Base-by-base conservation (phyloP, 2,329 filamentous ascomycete species). In the Teratosphaeria gauchensis region DNA sequence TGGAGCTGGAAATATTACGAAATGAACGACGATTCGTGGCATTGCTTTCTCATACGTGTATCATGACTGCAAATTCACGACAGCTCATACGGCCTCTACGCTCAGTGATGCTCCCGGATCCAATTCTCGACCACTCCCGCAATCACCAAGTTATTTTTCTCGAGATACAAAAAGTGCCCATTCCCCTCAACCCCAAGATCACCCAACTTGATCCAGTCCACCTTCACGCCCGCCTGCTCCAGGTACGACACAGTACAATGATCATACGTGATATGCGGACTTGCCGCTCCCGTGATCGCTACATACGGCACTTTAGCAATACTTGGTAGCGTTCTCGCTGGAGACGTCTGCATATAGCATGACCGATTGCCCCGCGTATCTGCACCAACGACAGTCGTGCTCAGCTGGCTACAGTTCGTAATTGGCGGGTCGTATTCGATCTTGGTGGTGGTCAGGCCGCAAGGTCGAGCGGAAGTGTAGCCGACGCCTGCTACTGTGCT, bases 81-180 rank as follows among this genome's bases (percentile, higher is more conserved):
- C 24, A 28, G 24, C 24, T 28, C 24, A 28, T 2, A 28, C 2
- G 24, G 4, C 24, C 4, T n/a, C n/a, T n/a, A n/a, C n/a, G n/a
- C n/a, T 28, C 24, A 28, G 24, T 28, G 2, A 28, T 28, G 24
- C 24, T 28, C 24, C 24, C 24, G 24, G 24, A 65, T 59, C 63
- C 63, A 65, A 4, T 73, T 60, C 2, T 64, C 64, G 1, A 76
- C 77, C 19, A 55, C 54, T 24, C 7, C 54, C 21, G 54, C 54
- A 56, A 82, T 72, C 0, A 72, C 64, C 33, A 75, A 62, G 59
- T 76, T 82, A 64, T 84, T 83, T 63, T 71, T 74, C 70, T 83
- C 81, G 35, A 83, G 64, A 53, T 81, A 81, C 70, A 79, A 74
- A 59, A 84, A 74, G 63, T 83, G 82, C 0, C 80, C 81, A 59